Conservation (phyloP, 1,284 basidiomycete genomes). For the Ganoderma multipileum region DNA sequence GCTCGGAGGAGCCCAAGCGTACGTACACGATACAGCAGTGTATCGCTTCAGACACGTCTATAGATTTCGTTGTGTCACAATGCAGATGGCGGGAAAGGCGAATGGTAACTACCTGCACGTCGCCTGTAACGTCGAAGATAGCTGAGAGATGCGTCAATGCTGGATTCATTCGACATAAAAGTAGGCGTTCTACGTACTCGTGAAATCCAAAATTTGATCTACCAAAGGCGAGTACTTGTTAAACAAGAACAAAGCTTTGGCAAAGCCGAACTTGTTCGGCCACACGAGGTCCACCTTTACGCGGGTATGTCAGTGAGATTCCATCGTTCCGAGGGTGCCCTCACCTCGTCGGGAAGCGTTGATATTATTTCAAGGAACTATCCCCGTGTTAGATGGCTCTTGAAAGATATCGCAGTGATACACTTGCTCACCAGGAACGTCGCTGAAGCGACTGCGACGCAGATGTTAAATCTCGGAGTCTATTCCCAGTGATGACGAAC, state of each 20-base stretch:
- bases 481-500: background rate
- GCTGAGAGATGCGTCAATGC: background rate
- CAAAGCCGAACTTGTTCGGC: background rate
- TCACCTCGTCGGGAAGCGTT: slow-evolving; percentile 3
- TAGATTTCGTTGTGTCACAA: background rate
- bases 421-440: background rate
- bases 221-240: slow-evolving; percentile 9
- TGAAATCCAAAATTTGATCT: background rate
- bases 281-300: background rate
- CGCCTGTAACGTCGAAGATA: background rate
- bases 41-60: background rate
- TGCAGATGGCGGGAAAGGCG: background rate
- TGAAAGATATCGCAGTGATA: background rate
- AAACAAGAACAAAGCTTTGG: slow-evolving; percentile 4
- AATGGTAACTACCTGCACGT: background rate
- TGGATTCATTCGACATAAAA: background rate
- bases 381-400: too few species aligned
- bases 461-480: background rate
- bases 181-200: background rate
- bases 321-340: too few species aligned
- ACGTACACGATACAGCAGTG: background rate
- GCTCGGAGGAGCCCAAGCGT: background rate
- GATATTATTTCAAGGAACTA: background rate
- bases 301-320: background rate
- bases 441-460: background rate